These are phyloP conservation scores for Rhizomucor pusillus DNA, from an alignment of 371 early-diverging fungal genomes.

Conservation along the genomic window DNA sequence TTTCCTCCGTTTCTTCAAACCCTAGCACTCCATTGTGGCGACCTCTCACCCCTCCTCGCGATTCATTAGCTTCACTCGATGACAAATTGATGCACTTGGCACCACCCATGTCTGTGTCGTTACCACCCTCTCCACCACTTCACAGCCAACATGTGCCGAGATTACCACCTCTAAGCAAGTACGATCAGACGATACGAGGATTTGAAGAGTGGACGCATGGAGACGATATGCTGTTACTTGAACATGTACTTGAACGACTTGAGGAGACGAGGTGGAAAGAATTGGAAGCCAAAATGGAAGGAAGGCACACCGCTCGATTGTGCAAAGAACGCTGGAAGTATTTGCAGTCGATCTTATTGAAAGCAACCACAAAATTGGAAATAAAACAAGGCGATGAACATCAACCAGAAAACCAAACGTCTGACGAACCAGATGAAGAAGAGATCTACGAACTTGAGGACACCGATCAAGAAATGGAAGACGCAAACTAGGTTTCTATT, in stretches of 20 bases:
- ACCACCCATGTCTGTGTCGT: background rate
- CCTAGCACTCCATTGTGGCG: conserved; percentile 9
- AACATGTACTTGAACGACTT: conserved; percentile 16
- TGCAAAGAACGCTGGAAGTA: conserved; percentile 22
- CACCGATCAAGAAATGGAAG: too few relatives aligned
- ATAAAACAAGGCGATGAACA: background rate
- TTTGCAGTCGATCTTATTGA: conserved; percentile 13
- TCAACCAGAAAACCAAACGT: too few relatives aligned
- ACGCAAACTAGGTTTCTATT: too few relatives aligned
- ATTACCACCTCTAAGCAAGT: conserved; percentile 28
- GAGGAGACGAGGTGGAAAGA: conserved; percentile 14
- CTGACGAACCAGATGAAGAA: too few relatives aligned
- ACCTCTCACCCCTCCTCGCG: conserved; percentile 19
- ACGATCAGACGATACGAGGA: conserved; percentile 38
- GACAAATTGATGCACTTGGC: background rate
- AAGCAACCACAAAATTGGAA: background rate
- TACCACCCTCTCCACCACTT: conserved; percentile 9
- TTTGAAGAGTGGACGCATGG: conserved; percentile 28
- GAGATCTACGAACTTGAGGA: too few relatives aligned
- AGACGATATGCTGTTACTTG: conserved; percentile 18
- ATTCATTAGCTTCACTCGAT: background rate
- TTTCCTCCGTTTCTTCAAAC: conserved; percentile 3
- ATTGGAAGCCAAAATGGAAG: conserved; percentile 17
- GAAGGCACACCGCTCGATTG: conserved; percentile 17
- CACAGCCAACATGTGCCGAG: conserved; percentile 7